These are phyloP conservation scores for Leptographium wingfieldii DNA, from an alignment of 2,329 filamentous ascomycete genomes.

Conservation along the genomic window DNA sequence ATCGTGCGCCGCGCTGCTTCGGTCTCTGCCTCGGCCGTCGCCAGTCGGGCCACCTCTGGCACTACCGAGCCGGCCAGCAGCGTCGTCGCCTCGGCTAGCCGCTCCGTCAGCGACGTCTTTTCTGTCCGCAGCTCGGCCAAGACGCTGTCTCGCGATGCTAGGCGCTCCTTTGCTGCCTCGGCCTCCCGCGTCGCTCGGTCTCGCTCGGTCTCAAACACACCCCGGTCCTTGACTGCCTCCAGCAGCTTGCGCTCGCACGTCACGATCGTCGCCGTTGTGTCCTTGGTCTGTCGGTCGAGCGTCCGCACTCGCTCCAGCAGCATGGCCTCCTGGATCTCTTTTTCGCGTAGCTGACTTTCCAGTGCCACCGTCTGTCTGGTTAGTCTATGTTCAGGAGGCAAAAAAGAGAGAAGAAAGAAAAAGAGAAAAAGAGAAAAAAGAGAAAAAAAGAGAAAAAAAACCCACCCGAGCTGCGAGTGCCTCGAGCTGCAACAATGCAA, in stretches of 20 bases:
- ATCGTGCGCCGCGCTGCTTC: conserved; percentile 26
- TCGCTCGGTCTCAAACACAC: conserved; percentile 32
- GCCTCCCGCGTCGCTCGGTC: conserved; percentile 24
- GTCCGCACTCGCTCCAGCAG: conserved; percentile 25
- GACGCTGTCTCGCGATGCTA: conserved; percentile 25
- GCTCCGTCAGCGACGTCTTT: conserved; percentile 22
- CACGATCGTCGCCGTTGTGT: conserved; percentile 30
- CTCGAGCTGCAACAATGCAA: conserved; percentile 20
- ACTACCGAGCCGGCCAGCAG: conserved; percentile 23
- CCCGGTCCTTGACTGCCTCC: conserved; percentile 38
- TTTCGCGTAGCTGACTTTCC: conserved; percentile 22
- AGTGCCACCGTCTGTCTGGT: conserved; percentile 16
- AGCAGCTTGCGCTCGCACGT: conserved; percentile 34
- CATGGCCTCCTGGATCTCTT: conserved; percentile 13
- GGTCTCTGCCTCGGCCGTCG: conserved; percentile 27
- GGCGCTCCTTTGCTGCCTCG: conserved; percentile 20
- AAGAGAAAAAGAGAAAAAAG: too few relatives aligned
- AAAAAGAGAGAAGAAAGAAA: too few relatives aligned
- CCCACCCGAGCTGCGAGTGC: conserved; percentile 16
- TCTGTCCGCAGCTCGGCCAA: conserved; percentile 26
- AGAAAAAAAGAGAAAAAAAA: not conserved
- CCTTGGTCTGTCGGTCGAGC: conserved; percentile 32
- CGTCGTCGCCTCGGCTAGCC: conserved; percentile 22
- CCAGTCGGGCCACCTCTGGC: conserved; percentile 26
- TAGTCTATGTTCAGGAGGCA: not conserved